Evolutionary conservation across 2,329 filamentous ascomycete species (phyloP), one percentile per base, ranked within the genome.

Genomic region (Zymoseptoria brevis): DNA sequence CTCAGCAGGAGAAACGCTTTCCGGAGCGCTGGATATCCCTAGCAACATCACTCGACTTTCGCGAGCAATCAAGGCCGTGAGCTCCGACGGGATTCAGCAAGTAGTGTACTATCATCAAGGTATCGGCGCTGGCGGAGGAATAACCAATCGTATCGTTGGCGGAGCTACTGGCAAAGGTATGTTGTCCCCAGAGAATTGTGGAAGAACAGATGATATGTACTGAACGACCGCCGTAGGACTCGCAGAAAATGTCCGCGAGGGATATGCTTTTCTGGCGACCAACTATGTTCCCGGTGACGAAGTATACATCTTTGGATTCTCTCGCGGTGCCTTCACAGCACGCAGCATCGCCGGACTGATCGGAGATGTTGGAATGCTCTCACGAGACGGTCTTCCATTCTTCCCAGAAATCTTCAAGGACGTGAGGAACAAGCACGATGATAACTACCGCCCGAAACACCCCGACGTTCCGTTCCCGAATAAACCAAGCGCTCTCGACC

Each of bases 271-370:
- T 65, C 69, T 82, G 1, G 74, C 76, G n/a, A 78, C 78, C 57
- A 83, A 82, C 67, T 82, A 78, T 63, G 70, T 75, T n/a, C 74
- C 74, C 0, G 80, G 80, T 57, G 81, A 80, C 56, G 74, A 79
- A 62, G 77, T 80, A 54, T 78, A 77, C 65, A 75, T 79, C 60
- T 76, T 79, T 57, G 78, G 78, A 24, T 80, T 79, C 69, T 77
- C 75, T 4, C 71, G 78, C 11, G 78, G 78, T 7, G 78, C 78
- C 2, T 80, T 73, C 61, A 78, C 75, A 0, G 77, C 75, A 2
- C 72, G 78, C 7, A 74, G 74, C 4, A 74, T 79, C 8, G 78
- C 76, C 4, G 78, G 77, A 0, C 62, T 80, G 11, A 76, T 79
- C 24, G 74, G 69, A 8, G 69, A 75, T 22, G 68, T 78, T 53